Evolutionary conservation across 148 eudicot species (phyloP).

Genomic region (Dianthus caryophyllus): DNA sequence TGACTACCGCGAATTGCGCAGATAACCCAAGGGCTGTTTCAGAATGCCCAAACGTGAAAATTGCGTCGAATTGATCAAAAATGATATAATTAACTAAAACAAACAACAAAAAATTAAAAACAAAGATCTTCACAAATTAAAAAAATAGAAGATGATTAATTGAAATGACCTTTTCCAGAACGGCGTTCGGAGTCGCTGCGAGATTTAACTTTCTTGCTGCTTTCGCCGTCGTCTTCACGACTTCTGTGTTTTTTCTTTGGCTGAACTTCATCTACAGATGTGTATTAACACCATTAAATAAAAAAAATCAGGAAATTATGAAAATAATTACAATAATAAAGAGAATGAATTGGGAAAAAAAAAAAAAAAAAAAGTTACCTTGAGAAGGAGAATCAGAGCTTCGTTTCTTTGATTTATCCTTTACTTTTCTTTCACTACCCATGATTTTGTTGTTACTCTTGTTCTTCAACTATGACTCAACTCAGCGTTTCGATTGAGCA

Average conservation of each 20-base stretch:
- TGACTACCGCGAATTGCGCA: no score
- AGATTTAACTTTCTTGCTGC: constrained; percentile 22
- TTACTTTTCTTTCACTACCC: constrained; percentile 20
- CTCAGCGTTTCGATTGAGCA: no score
- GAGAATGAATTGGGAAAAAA: no score
- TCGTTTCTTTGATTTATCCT: constrained; percentile 19
- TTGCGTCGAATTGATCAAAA: no score
- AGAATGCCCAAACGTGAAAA: no score
- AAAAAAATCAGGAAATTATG: not conserved
- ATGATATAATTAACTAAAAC: no score
- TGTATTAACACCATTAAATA: not conserved
- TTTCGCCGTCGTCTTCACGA: constrained; percentile 15
- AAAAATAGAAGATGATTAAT: not conserved
- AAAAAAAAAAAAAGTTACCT: not conserved
- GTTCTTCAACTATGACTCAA: no score
- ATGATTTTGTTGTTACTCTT: not conserved
- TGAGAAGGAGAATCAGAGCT: constrained; percentile 14
- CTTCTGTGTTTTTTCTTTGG: constrained; percentile 21
- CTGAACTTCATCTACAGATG: constrained; percentile 18
- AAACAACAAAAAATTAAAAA: no score
- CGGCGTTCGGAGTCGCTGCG: constrained; percentile 14
- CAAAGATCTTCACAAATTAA: not conserved
- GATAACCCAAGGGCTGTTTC: no score
- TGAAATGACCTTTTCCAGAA: constrained; percentile 16
- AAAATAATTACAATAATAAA: not conserved